Percentiles rank a stretch among this genome's conserved stretches.
phyloP scores from a whole-genome alignment of 139 green algal genomes.

The Chlorella sp. region DNA sequence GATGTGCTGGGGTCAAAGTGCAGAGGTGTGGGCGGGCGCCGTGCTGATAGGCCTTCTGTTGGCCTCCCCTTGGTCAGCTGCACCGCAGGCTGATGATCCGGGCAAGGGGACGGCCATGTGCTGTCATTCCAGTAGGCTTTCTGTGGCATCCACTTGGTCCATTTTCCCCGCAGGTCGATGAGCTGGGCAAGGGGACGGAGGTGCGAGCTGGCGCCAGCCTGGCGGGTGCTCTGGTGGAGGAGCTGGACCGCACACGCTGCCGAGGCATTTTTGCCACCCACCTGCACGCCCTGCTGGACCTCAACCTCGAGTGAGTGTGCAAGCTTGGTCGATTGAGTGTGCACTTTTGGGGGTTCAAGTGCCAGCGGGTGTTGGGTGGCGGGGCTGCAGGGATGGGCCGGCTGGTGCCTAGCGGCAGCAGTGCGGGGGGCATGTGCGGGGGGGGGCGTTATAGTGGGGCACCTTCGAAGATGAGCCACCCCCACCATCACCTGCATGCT shows the following conservation, averaged over 20 bases:
- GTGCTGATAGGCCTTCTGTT: too few relatives aligned
- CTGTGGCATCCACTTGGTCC: background rate
- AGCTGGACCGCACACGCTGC: conserved; percentile 62
- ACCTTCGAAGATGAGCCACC: too few relatives aligned
- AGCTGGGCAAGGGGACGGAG: conserved; percentile 96
- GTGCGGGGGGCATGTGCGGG: background rate
- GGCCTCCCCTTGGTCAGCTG: too few relatives aligned
- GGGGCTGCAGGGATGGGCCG: background rate
- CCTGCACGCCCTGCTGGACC: conserved; percentile 81
- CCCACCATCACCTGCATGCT: too few relatives aligned
- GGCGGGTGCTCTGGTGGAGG: conserved; percentile 73
- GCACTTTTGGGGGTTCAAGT: too few relatives aligned
- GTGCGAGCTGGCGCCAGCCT: conserved; percentile 70
- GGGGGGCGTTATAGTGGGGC: background rate
- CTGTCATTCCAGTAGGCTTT: too few relatives aligned
- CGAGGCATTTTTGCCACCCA: conserved; percentile 91
- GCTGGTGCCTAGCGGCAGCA: background rate
- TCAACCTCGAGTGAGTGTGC: conserved; percentile 59
- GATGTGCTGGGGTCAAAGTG: too few relatives aligned
- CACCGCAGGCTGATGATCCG: too few relatives aligned
- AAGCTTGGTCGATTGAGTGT: too few relatives aligned
- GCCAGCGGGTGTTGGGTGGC: too few relatives aligned
- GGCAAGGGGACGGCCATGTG: too few relatives aligned
- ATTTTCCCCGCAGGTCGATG: conserved; percentile 59
- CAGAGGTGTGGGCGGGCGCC: too few relatives aligned